Base-by-base conservation (phyloP, 2,329 filamentous ascomycete genomes). In the Plenodomus biglobosus region DNA sequence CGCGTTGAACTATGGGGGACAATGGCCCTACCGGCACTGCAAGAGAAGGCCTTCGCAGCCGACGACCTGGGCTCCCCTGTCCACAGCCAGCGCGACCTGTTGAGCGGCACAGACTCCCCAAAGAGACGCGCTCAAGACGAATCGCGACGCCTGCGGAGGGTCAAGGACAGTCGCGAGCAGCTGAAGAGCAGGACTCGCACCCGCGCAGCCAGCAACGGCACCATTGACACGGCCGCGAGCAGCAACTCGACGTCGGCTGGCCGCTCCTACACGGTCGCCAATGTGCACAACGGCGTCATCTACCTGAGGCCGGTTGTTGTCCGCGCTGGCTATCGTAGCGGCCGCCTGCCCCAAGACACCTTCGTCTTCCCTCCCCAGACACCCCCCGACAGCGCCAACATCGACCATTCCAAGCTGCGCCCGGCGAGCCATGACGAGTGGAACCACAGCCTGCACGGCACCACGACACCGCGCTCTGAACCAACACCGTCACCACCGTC, bases 241-340 rank as follows among this genome's bases (percentile, higher is more conserved):
- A 61, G 54, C 48, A 62, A 37, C 50, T 56, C 65, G 45, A 65
- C 63, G 32, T 53, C 57, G 7, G 58, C 60, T 35, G 69, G 71
- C 19, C 66, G 72, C 47, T 70, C 74, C 47, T 78, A 77, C 60
- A 76, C 75, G 2, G 76, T 78, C 21, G 73, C 71, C 22, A 78
- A 78, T 59, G 72, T 78, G 41, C 72, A 75, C 58, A 72, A 75
- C 64, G 76, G 76, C 50, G 72, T 73, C 44, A 72, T 78, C 44
- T 78, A 78, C 58, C 68, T 78, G 48, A 73, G 75, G 68, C 76
- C 73, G 45, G 64, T 61, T 39, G 60, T 70, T 16, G 65, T 68
- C 34, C 71, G 69, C 53, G 42, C 69, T 39, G 67, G 58, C 21
- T 64, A 70, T 51, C 67, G 70, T 50, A 67, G 70, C 50, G 52